Evolutionary conservation across 495 filamentous ascomycete species (phyloP).

Genomic region (Trichoderma reesei): DNA sequence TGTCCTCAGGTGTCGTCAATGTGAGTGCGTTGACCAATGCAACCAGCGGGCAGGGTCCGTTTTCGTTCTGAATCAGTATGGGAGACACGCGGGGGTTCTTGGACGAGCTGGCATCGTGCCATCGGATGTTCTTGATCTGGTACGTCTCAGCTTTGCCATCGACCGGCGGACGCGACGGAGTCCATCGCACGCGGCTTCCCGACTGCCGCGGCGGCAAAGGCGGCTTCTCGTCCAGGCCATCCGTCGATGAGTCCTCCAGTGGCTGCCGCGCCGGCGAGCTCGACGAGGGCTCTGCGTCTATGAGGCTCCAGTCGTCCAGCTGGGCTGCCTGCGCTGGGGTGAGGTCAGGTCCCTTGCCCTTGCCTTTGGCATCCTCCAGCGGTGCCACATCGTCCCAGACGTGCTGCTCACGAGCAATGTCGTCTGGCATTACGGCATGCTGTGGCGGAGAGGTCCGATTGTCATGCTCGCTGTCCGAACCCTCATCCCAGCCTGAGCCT

Average conservation of each 20-base stretch:
- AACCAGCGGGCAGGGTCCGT: constrained; percentile 88
- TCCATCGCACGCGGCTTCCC: constrained; percentile 3
- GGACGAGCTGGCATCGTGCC: constrained; percentile 30
- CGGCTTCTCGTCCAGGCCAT: neutral
- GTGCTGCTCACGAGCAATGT: neutral
- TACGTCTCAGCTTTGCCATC: constrained; percentile 35
- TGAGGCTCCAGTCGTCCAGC: constrained; percentile 5
- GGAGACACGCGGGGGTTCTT: constrained; percentile 50
- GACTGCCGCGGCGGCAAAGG: neutral
- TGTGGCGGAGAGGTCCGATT: neutral
- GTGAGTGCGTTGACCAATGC: constrained; percentile 89
- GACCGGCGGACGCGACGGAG: constrained; percentile 11
- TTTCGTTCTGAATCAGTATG: constrained; percentile 82
- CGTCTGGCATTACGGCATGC: neutral
- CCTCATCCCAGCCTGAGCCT: neutral
- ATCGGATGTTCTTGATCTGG: constrained; percentile 38
- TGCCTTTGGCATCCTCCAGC: neutral
- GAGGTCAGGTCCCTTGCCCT: constrained; percentile 5
- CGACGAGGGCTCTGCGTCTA: neutral
- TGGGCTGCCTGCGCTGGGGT: neutral
- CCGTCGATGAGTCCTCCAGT: neutral
- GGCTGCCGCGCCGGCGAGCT: neutral
- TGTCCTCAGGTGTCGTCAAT: constrained; percentile 58
- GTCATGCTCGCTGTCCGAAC: neutral
- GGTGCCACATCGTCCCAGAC: neutral